Conservation (phyloP, 2,329 filamentous ascomycete species). For the Chalaropsis ovoidea region DNA sequence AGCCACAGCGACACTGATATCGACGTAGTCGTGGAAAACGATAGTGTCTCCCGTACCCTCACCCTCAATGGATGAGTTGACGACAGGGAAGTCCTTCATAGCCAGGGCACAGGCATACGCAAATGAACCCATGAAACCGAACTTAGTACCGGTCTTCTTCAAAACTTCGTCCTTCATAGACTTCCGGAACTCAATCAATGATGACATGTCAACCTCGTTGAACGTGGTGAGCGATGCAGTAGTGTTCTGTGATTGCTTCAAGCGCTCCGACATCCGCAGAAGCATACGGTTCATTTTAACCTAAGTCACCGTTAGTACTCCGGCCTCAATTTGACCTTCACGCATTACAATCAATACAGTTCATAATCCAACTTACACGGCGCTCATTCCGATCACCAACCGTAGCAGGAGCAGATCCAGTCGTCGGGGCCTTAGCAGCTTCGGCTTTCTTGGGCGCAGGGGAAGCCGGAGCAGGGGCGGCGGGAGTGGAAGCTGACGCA, state of each 20-base stretch:
- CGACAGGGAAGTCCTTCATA: conserved; percentile 86
- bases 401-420: conserved; percentile 32
- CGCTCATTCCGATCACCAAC: conserved; percentile 76
- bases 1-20: conserved; percentile 92
- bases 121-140: conserved; percentile 99
- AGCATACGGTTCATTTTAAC: conserved; percentile 99
- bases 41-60: conserved; percentile 93
- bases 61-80: conserved; percentile 95
- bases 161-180: conserved; percentile 93
- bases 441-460: conserved; percentile 26
- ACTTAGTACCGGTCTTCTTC: conserved; percentile 93
- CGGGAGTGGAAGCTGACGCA: conserved; percentile 27
- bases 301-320: conserved; percentile 36
- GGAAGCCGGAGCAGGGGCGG: conserved; percentile 15
- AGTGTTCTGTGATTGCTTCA: conserved; percentile 99
- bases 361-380: conserved; percentile 49
- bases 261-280: conserved; percentile 86
- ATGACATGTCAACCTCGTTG: conserved; percentile 99
- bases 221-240: conserved; percentile 95
- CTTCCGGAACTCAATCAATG: conserved; percentile 92
- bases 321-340: too few species aligned
- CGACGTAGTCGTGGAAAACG: conserved; percentile 95
- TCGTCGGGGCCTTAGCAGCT: conserved; percentile 25
- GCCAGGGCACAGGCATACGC: conserved; percentile 80
- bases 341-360: conserved; percentile 1